Conservation (phyloP, 2,329 filamentous ascomycete species). For the Colletotrichum karsti region DNA sequence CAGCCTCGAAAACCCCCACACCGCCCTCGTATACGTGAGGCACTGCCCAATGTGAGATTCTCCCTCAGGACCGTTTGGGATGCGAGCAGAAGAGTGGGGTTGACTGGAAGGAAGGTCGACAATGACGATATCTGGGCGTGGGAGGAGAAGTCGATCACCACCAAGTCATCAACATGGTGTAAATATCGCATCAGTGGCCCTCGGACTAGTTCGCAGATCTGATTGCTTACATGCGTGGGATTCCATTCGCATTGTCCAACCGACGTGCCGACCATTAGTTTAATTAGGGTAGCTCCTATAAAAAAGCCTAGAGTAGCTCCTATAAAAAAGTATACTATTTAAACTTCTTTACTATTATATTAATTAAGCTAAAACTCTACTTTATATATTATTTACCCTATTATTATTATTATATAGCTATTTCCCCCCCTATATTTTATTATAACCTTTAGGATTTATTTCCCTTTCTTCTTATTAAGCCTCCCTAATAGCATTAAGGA, state of each 20-base stretch:
- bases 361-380: no score
- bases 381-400: no score
- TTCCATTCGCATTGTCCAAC: background rate
- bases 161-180: constrained; percentile 1
- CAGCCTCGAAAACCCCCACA: constrained; percentile 11
- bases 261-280: background rate
- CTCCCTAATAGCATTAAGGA: no score
- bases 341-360: no score
- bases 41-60: background rate
- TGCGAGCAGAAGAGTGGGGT: background rate
- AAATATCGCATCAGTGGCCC: background rate
- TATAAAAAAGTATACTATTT: no score
- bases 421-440: no score
- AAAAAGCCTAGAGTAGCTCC: no score
- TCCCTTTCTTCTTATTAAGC: no score
- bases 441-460: no score
- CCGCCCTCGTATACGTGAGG: constrained; percentile 17
- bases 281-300: no score
- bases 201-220: constrained; percentile 8
- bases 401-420: no score
- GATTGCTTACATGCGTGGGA: background rate
- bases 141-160: background rate
- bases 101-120: background rate
- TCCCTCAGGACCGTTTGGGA: constrained; percentile 7
- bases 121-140: constrained; percentile 5